phyloP scores from a whole-genome alignment of 2,329 filamentous ascomycete species.

The Aureobasidium sp. region DNA sequence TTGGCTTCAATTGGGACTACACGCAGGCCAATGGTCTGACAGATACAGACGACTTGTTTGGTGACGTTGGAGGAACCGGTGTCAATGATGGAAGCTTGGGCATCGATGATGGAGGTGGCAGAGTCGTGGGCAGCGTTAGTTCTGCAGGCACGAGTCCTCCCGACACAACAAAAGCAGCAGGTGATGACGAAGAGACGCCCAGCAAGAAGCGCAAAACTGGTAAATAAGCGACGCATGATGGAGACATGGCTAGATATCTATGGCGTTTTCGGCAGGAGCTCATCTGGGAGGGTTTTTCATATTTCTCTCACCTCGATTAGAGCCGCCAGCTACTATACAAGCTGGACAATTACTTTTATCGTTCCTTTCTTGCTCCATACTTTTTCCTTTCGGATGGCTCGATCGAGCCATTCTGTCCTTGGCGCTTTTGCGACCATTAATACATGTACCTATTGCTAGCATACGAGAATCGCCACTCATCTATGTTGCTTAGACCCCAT shows the following conservation, averaged over 20 bases:
- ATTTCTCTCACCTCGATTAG: neutral
- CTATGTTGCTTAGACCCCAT: too few species aligned
- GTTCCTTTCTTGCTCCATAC: neutral
- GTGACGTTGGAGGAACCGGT: slow-evolving; percentile 7
- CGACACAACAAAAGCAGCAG: slow-evolving; percentile 16
- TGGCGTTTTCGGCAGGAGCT: neutral
- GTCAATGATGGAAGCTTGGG: neutral
- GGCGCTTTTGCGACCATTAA: too few species aligned
- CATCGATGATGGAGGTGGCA: slow-evolving; percentile 21
- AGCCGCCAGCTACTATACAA: neutral
- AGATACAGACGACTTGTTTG: slow-evolving; percentile 18
- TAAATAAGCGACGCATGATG: neutral
- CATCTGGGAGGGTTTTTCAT: neutral
- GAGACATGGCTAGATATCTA: neutral
- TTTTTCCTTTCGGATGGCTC: neutral
- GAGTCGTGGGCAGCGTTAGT: slow-evolving; percentile 36
- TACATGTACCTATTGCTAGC: too few species aligned
- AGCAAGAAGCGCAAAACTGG: slow-evolving; percentile 20
- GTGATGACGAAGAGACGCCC: slow-evolving; percentile 21
- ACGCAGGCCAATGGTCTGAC: slow-evolving; percentile 14
- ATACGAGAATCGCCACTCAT: too few species aligned
- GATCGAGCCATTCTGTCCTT: too few species aligned
- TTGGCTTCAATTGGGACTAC: slow-evolving; percentile 23
- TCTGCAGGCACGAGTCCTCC: slow-evolving; percentile 33
- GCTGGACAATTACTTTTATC: neutral